Percentiles rank a stretch among this genome's conserved stretches.
phyloP scores from a whole-genome alignment of 495 filamentous ascomycete species.

The Penicillium nucicola region DNA sequence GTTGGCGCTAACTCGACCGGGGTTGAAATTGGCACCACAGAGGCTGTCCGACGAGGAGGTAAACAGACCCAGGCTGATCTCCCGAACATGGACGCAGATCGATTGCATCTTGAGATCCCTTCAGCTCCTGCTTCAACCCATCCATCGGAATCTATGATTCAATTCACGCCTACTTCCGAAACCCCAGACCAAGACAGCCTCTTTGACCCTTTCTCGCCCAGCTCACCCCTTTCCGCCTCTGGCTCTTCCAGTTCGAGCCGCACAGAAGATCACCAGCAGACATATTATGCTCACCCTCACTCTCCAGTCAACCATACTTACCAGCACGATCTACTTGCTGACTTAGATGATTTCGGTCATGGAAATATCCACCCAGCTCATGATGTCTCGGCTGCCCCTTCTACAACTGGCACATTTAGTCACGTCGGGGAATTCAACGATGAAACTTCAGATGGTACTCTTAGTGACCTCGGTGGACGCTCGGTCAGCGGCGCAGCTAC shows the following conservation, averaged over 20 bases:
- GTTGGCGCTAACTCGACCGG: conserved; percentile 43
- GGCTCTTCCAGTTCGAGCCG: conserved; percentile 24
- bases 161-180: conserved; percentile 50
- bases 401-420: conserved; percentile 35
- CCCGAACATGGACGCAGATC: conserved; percentile 7
- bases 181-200: conserved; percentile 18
- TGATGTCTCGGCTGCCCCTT: conserved; percentile 34
- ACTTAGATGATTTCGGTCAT: conserved; percentile 8
- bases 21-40: conserved; percentile 36
- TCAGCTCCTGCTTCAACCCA: conserved; percentile 33
- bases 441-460: conserved; percentile 49
- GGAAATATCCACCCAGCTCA: conserved; percentile 15
- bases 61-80: conserved; percentile 41
- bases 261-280: conserved; percentile 26
- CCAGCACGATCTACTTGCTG: conserved; percentile 11
- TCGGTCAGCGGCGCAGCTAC: conserved; percentile 54
- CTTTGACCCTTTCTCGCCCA: conserved; percentile 21
- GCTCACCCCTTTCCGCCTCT: background rate
- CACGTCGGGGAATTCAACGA: conserved; percentile 30
- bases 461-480: conserved; percentile 59
- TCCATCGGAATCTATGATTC: conserved; percentile 37
- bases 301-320: conserved; percentile 29
- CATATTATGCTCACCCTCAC: conserved; percentile 36
- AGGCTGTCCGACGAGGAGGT: conserved; percentile 60
- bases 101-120: conserved; percentile 30